These are phyloP conservation scores for Calonectria hawksworthii DNA, from an alignment of 2,329 filamentous ascomycete species.

Conservation along the genomic window DNA sequence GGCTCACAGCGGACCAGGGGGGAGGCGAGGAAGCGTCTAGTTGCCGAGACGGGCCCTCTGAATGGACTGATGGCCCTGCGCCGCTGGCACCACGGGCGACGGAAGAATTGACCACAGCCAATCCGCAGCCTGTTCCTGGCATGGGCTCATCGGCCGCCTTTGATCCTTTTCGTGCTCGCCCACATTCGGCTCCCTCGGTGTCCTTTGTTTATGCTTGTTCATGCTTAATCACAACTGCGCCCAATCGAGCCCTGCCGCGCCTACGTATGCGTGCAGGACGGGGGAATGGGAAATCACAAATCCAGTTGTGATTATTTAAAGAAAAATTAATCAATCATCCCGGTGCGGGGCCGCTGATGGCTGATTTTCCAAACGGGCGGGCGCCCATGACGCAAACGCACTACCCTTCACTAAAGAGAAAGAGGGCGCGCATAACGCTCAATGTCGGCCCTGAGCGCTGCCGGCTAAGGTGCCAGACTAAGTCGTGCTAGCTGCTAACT, in stretches of 20 bases:
- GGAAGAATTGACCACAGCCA: slow-evolving; percentile 38
- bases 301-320: too few relatives aligned
- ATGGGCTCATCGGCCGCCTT: slow-evolving; percentile 22
- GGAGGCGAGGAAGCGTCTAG: slow-evolving; percentile 30
- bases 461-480: background rate
- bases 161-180: slow-evolving; percentile 24
- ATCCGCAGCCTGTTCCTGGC: slow-evolving; percentile 40
- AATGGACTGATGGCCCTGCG: slow-evolving; percentile 43
- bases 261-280: background rate
- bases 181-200: slow-evolving; percentile 29
- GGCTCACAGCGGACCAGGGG: slow-evolving; percentile 20
- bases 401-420: background rate
- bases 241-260: slow-evolving; percentile 28
- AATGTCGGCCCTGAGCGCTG: background rate
- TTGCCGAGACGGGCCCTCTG: slow-evolving; percentile 27
- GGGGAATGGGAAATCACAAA: background rate
- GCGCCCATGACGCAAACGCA: background rate
- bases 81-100: slow-evolving; percentile 36
- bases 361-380: background rate
- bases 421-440: background rate
- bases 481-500: slow-evolving; percentile 34
- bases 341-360: background rate
- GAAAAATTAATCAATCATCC: background rate
- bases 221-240: slow-evolving; percentile 30
- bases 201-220: slow-evolving; percentile 43